These are phyloP conservation scores for Antarctomyces pellizariae DNA, from an alignment of 495 filamentous ascomycete species.

Conservation along the genomic window DNA sequence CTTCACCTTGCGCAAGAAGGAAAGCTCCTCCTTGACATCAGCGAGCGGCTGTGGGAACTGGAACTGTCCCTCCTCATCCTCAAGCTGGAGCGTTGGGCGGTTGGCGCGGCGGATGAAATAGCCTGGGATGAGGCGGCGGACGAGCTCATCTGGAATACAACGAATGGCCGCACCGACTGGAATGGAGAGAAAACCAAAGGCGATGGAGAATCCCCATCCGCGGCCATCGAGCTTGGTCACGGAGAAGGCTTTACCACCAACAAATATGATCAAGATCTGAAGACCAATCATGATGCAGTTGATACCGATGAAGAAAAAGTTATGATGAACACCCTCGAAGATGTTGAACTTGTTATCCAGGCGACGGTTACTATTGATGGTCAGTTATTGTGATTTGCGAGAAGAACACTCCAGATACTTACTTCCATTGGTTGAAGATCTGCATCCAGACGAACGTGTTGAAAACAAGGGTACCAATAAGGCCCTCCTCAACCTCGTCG, in stretches of 20 bases:
- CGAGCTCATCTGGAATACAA: constrained; percentile 32
- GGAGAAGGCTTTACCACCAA: constrained; percentile 49
- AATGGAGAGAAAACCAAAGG: constrained; percentile 47
- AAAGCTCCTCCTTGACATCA: constrained; percentile 59
- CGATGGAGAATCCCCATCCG: constrained; percentile 58
- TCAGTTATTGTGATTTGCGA: constrained; percentile 3
- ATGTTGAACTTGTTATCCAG: constrained; percentile 81
- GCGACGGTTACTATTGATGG: constrained; percentile 42
- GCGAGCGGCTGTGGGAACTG: constrained; percentile 49
- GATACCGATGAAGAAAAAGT: constrained; percentile 69
- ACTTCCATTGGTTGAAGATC: constrained; percentile 88
- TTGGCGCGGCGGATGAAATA: constrained; percentile 40
- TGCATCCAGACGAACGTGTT: constrained; percentile 96
- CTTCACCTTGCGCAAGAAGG: constrained; percentile 74
- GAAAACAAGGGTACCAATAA: constrained; percentile 59
- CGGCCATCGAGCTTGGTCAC: constrained; percentile 38
- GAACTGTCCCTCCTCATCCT: constrained; percentile 50
- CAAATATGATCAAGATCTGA: constrained; percentile 60
- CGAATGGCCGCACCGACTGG: constrained; percentile 52
- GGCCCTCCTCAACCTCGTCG: constrained; percentile 19
- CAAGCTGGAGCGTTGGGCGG: constrained; percentile 30
- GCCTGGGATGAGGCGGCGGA: constrained; percentile 44
- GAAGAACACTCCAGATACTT: constrained; percentile 17
- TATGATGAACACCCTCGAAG: constrained; percentile 54
- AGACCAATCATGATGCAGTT: constrained; percentile 56